Base-by-base conservation (phyloP, 2,329 filamentous ascomycete genomes). In the Calonectria henricotiae region DNA sequence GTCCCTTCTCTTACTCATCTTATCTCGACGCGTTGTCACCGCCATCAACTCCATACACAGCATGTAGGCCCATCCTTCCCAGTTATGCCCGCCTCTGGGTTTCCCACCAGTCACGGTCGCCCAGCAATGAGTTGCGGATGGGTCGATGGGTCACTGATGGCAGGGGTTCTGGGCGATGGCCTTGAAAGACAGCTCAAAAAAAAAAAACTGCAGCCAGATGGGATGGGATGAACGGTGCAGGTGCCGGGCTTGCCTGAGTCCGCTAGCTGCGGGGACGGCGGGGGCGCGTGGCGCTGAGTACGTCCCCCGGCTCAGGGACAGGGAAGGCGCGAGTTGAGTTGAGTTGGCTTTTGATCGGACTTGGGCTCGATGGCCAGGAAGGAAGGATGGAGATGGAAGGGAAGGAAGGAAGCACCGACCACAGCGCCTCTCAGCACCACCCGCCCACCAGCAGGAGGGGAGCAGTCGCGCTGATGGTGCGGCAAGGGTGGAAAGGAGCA, bases 161-260 rank as follows among this genome's bases (percentile, higher is more conserved):
- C 72, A 76, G 70, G 74, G 71, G 71, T 75, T 68, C 69, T 54
- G 43, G 51, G 41, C 32, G 44, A 62, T 69, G 49, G 27, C 30
- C 61, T 65, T 46, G 62, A 61, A 55, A 73, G 68, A 54, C 44
- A 49, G 43, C 30, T 37, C 23, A 47, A 32, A 43, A 20, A 51
- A 39, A 39, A 61, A 47, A 43, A 60, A 25, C 41, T 63, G 32
- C 25, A 58, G 51, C 51, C 51, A 62, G 51, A 60, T 69, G 67
- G 67, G 62, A 77, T 68, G 75, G 69, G 75, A 75, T 71, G 74
- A 73, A 77, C 75, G 74, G 74, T 69, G 64, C 67, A 67, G 69
- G 62, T 65, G 58, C 68, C 68, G 64, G 62, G 64, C 54, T 39
- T 58, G 55, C 54, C 30, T 67, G 63, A 46, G 67, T 60, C 68